These are phyloP conservation scores for Backusella macrospora DNA, from an alignment of 192 early-diverging fungal species.

Conservation along the genomic window DNA sequence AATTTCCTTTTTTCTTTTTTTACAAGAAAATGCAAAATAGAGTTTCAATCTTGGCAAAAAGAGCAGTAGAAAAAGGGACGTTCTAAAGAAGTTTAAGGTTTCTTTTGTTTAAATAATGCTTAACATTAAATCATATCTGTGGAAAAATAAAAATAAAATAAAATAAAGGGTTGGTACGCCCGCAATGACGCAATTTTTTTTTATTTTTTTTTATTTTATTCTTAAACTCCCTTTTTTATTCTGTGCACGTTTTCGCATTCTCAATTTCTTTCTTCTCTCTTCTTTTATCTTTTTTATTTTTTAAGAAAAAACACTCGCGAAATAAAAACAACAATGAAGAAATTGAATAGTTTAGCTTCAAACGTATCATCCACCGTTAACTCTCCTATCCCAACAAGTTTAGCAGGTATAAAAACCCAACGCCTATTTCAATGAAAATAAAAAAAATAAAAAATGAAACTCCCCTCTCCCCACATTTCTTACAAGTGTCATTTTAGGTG, in stretches of 20 bases:
- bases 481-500: constrained; percentile 1
- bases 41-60: too few species aligned
- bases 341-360: constrained; percentile 1
- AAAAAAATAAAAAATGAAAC: background rate
- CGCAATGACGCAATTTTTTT: constrained; percentile 4
- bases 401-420: constrained; percentile 19
- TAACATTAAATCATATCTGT: background rate
- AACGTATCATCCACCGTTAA: background rate
- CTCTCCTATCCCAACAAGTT: constrained; percentile 17
- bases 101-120: too few species aligned
- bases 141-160: background rate
- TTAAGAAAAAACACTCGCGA: too few species aligned
- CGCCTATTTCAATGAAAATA: too few species aligned
- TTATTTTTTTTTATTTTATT: background rate
- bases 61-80: too few species aligned
- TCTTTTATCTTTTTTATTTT: too few species aligned
- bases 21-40: too few species aligned
- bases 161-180: background rate
- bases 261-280: background rate
- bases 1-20: too few species aligned
- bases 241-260: background rate
- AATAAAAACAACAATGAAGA: constrained; percentile 11
- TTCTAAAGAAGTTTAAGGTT: too few species aligned
- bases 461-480: too few species aligned
- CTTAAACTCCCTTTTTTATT: background rate